These are phyloP conservation scores for Climacium dendroides DNA, from an alignment of 225 moss, liverwort and hornwort genomes.

Conservation along the genomic window DNA sequence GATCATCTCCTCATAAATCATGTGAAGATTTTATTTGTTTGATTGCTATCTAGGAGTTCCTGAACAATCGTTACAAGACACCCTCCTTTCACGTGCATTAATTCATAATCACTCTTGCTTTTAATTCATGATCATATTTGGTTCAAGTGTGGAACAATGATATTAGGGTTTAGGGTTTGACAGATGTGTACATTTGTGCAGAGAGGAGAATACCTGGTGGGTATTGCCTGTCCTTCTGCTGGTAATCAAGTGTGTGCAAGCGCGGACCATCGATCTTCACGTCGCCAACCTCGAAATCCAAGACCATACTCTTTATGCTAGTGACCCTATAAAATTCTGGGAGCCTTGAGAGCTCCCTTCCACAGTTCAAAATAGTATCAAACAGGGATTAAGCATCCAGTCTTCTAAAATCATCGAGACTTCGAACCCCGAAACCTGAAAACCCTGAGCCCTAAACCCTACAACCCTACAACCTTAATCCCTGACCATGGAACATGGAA, in stretches of 20 bases:
- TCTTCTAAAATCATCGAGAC: background rate
- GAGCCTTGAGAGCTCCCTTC: conserved; percentile 43
- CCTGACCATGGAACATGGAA: background rate
- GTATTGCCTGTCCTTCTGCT: conserved; percentile 61
- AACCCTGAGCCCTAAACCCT: background rate
- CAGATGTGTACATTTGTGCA: background rate
- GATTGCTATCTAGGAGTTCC: background rate
- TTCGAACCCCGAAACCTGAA: background rate
- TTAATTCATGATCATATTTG: background rate
- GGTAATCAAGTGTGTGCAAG: conserved; percentile 61
- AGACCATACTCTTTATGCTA: conserved; percentile 64
- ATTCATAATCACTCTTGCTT: background rate
- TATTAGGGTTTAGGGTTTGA: background rate
- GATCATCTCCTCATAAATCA: background rate
- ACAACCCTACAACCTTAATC: too few relatives aligned
- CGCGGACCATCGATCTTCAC: conserved; percentile 63
- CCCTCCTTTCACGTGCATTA: background rate
- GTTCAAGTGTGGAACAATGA: background rate
- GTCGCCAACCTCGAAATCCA: conserved; percentile 83
- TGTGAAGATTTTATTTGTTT: background rate
- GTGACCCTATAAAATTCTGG: conserved; percentile 84
- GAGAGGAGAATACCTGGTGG: conserved; percentile 94
- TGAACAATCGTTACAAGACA: background rate
- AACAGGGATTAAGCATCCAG: conserved; percentile 5
- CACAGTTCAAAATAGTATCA: conserved; percentile 1